phyloP scores from a whole-genome alignment of 768 basidiomycete genomes.

The Tephrocybe rancida region DNA sequence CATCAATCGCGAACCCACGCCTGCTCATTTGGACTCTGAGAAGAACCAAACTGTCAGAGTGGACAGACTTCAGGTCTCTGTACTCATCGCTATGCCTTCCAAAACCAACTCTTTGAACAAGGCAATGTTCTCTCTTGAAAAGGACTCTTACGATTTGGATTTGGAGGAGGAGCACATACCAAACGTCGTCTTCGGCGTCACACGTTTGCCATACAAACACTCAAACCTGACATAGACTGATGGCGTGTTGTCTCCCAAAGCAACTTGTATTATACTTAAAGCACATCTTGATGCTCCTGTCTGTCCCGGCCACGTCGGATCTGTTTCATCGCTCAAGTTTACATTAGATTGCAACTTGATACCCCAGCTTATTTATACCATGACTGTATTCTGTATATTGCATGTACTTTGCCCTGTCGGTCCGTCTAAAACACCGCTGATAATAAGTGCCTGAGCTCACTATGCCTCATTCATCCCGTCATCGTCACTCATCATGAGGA shows the following conservation, averaged over 20 bases:
- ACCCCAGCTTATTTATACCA: conserved; percentile 2
- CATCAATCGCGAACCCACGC: conserved; percentile 3
- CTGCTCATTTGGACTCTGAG: conserved; percentile 4
- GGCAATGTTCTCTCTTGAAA: conserved; percentile 19
- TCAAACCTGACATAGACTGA: conserved; percentile 9
- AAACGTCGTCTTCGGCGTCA: conserved; percentile 51
- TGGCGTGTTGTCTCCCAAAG: neutral
- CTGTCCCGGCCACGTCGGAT: conserved; percentile 9
- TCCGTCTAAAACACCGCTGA: neutral
- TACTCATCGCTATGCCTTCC: conserved; percentile 61
- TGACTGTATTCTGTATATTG: neutral
- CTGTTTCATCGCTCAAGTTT: neutral
- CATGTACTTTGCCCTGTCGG: neutral
- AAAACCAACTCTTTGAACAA: conserved; percentile 23
- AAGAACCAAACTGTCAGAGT: conserved; percentile 23
- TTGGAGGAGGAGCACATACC: conserved; percentile 45
- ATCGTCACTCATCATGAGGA: neutral
- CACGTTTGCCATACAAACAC: conserved; percentile 35
- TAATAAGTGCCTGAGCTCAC: neutral
- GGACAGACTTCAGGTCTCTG: conserved; percentile 53
- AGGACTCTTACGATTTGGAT: conserved; percentile 19
- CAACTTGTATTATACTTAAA: conserved; percentile 6
- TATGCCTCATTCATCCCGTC: neutral
- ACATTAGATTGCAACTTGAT: conserved; percentile 7
- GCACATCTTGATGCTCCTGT: neutral